phyloP scores from a whole-genome alignment of 306 rosid genomes.

The Vigna hirtella region DNA sequence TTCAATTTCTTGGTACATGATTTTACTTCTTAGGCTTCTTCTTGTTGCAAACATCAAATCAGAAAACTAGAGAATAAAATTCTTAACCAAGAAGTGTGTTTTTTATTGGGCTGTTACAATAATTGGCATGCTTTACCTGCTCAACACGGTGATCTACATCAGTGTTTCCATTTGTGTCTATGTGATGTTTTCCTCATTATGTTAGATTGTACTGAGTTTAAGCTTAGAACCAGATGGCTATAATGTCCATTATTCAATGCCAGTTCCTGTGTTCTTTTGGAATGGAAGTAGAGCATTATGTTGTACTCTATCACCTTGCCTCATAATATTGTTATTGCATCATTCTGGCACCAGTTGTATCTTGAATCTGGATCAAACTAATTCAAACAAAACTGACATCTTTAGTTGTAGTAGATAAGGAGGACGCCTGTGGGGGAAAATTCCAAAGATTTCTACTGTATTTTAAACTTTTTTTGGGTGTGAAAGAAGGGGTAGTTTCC shows the following conservation, averaged over 20 bases:
- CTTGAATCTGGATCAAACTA: conserved; percentile 17
- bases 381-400: conserved; percentile 3
- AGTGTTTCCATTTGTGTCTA: background rate
- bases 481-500: background rate
- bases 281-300: conserved; percentile 11
- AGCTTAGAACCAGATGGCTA: background rate
- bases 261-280: conserved; percentile 21
- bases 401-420: background rate
- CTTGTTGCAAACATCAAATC: conserved; percentile 3
- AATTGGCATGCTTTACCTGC: conserved; percentile 21
- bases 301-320: conserved; percentile 16
- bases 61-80: background rate
- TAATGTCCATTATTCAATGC: background rate
- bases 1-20: background rate
- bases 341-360: background rate
- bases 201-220: conserved; percentile 18
- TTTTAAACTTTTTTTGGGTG: background rate
- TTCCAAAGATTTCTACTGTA: conserved; percentile 1
- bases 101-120: conserved; percentile 18
- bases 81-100: conserved; percentile 19
- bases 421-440: background rate
- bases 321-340: background rate
- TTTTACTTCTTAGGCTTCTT: conserved; percentile 32
- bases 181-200: conserved; percentile 8
- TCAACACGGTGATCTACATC: conserved; percentile 6